A percentile compares a stretch with the other conserved stretches of the same genome.
phyloP scores from a whole-genome alignment of 2,329 filamentous ascomycete genomes.

The Stachybotrys chlorohalonatus region DNA sequence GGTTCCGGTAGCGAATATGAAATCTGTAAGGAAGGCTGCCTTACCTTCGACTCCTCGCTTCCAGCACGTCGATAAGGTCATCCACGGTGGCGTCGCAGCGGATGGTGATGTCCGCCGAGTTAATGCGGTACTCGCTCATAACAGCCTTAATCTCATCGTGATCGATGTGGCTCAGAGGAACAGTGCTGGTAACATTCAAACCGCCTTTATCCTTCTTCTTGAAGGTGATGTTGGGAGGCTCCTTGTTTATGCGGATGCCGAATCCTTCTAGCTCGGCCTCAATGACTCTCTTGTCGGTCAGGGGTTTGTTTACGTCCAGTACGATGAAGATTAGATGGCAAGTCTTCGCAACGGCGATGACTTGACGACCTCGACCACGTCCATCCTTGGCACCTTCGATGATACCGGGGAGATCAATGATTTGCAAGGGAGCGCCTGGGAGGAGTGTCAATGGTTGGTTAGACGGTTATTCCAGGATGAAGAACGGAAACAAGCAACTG shows the following conservation, averaged over 20 bases:
- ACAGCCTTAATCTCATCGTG: constrained; percentile 96
- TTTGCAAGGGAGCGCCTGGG: constrained; percentile 81
- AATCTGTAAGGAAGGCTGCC: background rate
- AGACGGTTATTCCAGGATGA: background rate
- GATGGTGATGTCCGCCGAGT: constrained; percentile 94
- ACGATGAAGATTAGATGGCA: constrained; percentile 99
- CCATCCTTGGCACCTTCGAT: constrained; percentile 98
- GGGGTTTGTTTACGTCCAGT: constrained; percentile 93
- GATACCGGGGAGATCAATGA: constrained; percentile 96
- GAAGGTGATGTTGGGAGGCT: constrained; percentile 96
- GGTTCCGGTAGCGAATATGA: background rate
- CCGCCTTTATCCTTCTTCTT: constrained; percentile 99
- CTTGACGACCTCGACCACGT: constrained; percentile 92
- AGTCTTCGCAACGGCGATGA: constrained; percentile 97
- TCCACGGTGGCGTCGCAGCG: constrained; percentile 96
- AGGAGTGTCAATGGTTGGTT: constrained; percentile 3
- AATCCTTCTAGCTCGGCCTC: constrained; percentile 94
- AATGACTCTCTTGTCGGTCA: constrained; percentile 94
- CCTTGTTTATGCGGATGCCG: constrained; percentile 95
- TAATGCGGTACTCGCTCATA: constrained; percentile 94
- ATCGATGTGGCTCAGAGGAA: constrained; percentile 85
- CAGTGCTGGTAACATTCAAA: constrained; percentile 90
- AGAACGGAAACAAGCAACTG: too few species aligned
- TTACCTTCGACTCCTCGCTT: constrained; percentile 71
- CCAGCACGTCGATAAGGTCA: constrained; percentile 90